Base-by-base conservation (phyloP, 1,139 yeast species). In the Geotrichum aggregatum region DNA sequence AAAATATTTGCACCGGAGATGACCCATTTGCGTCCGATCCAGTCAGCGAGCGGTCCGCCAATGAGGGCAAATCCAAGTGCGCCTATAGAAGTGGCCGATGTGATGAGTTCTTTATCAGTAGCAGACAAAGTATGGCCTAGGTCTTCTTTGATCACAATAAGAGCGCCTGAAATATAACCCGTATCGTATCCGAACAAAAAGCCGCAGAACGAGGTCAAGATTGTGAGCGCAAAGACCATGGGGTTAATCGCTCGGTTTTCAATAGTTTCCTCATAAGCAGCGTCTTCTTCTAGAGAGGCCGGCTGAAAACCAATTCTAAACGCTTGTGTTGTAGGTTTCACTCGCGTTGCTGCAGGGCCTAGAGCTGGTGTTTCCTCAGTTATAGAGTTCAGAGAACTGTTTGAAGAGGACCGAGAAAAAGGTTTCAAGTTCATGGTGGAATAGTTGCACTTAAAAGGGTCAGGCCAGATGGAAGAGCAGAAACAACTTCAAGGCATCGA, bases 111-210 rank as follows among this genome's bases (percentile, higher is more conserved):
- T 69, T 87, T 86, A 59, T 89, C 83, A 47, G 95, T 92, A 52
- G 79, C 78, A 0, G 91, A 75, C 53, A 89, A 73, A 3, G 24
- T 36, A 1, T 28, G 33, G 36, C 72, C 70, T 47, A 91, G 77
- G 64, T 87, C 96, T 5, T 31, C 22, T 5, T 92, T 89, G 47
- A 91, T 80, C 42, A 88, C 82, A 16, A 89, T 95, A 63, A 91
- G 75, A 0, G 97, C 97, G 14, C 95, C 83, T 1, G 97, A 89
- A 44, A 91, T 88, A 69, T 91, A 91, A 56, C 97, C 98, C 0
- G 98, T 91, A 68, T 91, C 98, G 66, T 91, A 91, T 58, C 98
- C 98, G 70, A 89, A 91, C 88, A 91, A 82, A 69, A 89, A 89
- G 3, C 98, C 98, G 1, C 96, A 88, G 57, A 91, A 83, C 8